Percentiles rank a stretch among this genome's conserved stretches.
These are phyloP conservation scores for Dothideomycetidae sp. DNA, from an alignment of 2,329 filamentous ascomycete genomes.

Conservation along the genomic window DNA sequence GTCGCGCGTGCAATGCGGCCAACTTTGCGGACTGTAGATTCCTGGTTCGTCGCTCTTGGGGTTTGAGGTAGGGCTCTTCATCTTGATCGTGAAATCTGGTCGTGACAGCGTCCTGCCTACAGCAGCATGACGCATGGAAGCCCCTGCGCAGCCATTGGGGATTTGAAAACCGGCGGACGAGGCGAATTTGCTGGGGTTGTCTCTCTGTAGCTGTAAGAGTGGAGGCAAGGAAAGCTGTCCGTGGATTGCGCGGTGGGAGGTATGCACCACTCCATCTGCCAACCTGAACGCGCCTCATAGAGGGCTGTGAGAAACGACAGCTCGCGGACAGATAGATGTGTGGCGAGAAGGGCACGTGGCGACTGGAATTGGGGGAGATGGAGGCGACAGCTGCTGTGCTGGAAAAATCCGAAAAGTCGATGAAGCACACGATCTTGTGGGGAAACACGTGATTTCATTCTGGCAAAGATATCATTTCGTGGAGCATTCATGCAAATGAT, in stretches of 20 bases:
- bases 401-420: neutral
- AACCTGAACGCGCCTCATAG: conserved; percentile 36
- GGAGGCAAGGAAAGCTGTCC: conserved; percentile 12
- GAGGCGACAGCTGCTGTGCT: too few relatives aligned
- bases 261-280: conserved; percentile 47
- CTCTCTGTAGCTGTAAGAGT: neutral
- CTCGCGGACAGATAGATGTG: too few relatives aligned
- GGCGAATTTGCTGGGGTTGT: neutral
- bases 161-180: neutral
- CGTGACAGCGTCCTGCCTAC: conserved; percentile 1
- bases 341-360: too few relatives aligned
- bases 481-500: too few relatives aligned
- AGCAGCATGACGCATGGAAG: neutral
- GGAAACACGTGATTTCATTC: too few relatives aligned
- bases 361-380: too few relatives aligned
- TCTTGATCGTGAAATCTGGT: neutral
- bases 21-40: conserved; percentile 67
- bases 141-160: neutral
- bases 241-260: conserved; percentile 38
- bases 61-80: conserved; percentile 3
- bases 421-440: neutral
- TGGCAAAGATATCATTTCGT: too few relatives aligned
- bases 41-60: conserved; percentile 1
- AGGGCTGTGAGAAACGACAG: too few relatives aligned
- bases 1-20: conserved; percentile 77